Conservation (phyloP, 2,329 filamentous ascomycete species). For the Parascedosporium putredinis region DNA sequence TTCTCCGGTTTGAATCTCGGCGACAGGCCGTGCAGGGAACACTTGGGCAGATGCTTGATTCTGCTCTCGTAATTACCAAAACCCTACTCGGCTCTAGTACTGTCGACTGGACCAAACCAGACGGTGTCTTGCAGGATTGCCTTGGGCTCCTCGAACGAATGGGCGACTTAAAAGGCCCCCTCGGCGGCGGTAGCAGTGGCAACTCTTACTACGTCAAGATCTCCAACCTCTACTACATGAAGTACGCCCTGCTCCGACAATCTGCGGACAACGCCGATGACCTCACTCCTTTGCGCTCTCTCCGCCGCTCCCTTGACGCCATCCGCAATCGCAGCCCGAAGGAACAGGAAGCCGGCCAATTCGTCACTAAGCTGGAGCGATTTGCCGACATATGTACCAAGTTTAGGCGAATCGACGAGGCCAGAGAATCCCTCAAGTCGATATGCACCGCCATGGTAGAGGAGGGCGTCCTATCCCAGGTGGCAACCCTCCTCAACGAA, state of each 20-base stretch:
- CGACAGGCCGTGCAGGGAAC: slow-evolving; percentile 41
- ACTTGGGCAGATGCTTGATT: slow-evolving; percentile 49
- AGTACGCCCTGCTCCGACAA: slow-evolving; percentile 42
- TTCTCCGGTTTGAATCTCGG: slow-evolving; percentile 51
- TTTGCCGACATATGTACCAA: slow-evolving; percentile 51
- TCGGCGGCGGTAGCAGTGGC: slow-evolving; percentile 19
- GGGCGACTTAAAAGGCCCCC: slow-evolving; percentile 24
- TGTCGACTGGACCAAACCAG: slow-evolving; percentile 43
- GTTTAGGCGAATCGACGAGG: slow-evolving; percentile 42
- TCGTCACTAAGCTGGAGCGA: slow-evolving; percentile 55
- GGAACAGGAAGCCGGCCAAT: slow-evolving; percentile 49
- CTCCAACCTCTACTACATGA: slow-evolving; percentile 62
- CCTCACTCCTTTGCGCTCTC: slow-evolving; percentile 38
- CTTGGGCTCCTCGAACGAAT: slow-evolving; percentile 42
- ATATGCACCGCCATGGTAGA: slow-evolving; percentile 54
- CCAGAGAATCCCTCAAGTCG: slow-evolving; percentile 45
- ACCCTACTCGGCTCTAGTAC: slow-evolving; percentile 34
- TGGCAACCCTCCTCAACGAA: slow-evolving; percentile 38
- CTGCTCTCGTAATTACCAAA: slow-evolving; percentile 46
- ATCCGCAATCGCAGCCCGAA: slow-evolving; percentile 41
- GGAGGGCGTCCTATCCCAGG: slow-evolving; percentile 41
- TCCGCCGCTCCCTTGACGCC: slow-evolving; percentile 54
- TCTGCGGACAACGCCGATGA: slow-evolving; percentile 29
- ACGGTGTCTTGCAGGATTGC: slow-evolving; percentile 48
- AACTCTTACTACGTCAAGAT: slow-evolving; percentile 52